Conservation (phyloP, 805 yeast genomes). For the Saturnispora sekii region DNA sequence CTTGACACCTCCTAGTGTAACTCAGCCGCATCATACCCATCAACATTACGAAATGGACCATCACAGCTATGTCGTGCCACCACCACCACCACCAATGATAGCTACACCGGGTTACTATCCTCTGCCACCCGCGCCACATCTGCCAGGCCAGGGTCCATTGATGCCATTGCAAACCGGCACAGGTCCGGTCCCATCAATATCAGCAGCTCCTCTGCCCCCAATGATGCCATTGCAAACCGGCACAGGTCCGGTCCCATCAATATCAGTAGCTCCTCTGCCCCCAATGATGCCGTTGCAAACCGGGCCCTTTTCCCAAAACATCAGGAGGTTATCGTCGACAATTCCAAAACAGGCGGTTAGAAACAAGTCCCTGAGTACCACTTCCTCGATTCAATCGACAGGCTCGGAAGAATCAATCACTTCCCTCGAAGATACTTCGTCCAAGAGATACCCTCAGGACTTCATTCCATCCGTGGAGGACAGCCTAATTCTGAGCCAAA, state of each 20-base stretch:
- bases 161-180: too few relatives aligned
- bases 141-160: too few relatives aligned
- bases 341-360: neutral
- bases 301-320: neutral
- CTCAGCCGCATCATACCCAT: neutral
- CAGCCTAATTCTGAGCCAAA: neutral
- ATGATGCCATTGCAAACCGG: neutral
- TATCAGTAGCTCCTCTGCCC: too few relatives aligned
- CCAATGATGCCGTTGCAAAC: neutral
- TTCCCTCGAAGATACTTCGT: neutral
- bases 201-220: too few relatives aligned
- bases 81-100: too few relatives aligned
- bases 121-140: too few relatives aligned
- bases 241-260: too few relatives aligned
- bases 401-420: constrained; percentile 2
- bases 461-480: neutral
- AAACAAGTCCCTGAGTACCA: neutral
- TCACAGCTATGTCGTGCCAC: too few relatives aligned
- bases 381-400: neutral
- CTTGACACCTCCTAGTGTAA: neutral
- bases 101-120: too few relatives aligned
- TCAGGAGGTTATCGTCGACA: neutral
- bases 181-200: too few relatives aligned
- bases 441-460: neutral
- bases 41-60: too few relatives aligned